Conservation (phyloP, 2,329 filamentous ascomycete genomes). For the Colletotrichum melonis region DNA sequence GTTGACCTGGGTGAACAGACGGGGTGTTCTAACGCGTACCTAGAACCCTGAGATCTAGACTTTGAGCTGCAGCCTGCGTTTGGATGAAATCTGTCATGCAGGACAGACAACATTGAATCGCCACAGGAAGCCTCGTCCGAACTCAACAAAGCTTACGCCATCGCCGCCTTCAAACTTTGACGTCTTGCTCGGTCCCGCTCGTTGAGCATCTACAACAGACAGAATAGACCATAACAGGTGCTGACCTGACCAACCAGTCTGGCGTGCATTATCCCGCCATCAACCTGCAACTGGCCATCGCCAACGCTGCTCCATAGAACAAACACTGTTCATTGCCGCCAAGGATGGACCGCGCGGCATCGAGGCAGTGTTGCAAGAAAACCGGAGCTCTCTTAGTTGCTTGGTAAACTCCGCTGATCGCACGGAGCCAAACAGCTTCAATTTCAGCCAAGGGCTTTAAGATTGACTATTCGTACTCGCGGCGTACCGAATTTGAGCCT, state of each 20-base stretch:
- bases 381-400: background rate
- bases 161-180: background rate
- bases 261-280: background rate
- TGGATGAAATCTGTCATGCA: background rate
- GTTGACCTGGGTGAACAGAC: background rate
- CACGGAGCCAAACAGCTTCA: background rate
- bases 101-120: background rate
- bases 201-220: background rate
- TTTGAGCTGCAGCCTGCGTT: background rate
- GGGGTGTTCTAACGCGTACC: background rate
- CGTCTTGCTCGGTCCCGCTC: background rate
- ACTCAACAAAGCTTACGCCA: background rate
- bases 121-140: background rate
- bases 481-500: background rate
- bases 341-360: conserved; percentile 15
- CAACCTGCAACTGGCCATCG: conserved; percentile 15
- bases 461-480: conserved; percentile 7
- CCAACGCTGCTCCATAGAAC: background rate
- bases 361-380: conserved; percentile 15
- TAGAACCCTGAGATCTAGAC: conserved; percentile 7
- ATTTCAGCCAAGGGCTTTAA: conserved; percentile 4
- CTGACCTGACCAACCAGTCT: background rate
- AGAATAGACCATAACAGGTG: background rate
- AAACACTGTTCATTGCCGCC: background rate
- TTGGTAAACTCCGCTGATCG: background rate